Evolutionary conservation across 164 flowering plant genomes (phyloP).

Genomic region (Warburgia ugandensis): DNA sequence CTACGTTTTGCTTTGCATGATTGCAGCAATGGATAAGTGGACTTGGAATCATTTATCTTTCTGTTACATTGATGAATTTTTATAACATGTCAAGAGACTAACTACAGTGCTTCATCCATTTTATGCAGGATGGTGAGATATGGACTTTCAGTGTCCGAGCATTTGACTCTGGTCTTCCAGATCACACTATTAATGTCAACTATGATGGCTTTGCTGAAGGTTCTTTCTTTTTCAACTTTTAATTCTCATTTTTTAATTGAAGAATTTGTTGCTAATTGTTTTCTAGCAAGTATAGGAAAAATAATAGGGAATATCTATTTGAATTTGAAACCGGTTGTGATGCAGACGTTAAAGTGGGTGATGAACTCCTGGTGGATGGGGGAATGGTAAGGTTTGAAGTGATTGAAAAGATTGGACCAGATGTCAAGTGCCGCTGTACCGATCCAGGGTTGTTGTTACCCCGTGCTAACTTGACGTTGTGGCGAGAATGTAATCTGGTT

Average conservation of each 20-base stretch:
- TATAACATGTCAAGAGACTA: background rate
- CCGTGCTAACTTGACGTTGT: conserved; percentile 88
- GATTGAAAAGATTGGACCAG: conserved; percentile 94
- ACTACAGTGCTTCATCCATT: background rate
- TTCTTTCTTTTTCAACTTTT: conserved; percentile 11
- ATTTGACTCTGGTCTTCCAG: conserved; percentile 67
- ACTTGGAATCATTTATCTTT: too few relatives aligned
- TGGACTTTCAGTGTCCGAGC: conserved; percentile 95
- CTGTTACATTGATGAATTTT: too few relatives aligned
- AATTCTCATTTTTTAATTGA: background rate
- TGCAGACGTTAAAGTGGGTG: conserved; percentile 84
- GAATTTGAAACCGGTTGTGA: conserved; percentile 11
- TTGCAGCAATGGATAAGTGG: too few relatives aligned
- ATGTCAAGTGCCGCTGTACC: conserved; percentile 84
- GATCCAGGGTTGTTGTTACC: conserved; percentile 95
- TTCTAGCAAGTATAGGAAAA: background rate
- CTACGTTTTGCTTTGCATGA: too few relatives aligned
- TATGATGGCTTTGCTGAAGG: conserved; percentile 99
- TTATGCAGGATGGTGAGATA: conserved; percentile 82
- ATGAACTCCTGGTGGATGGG: conserved; percentile 95
- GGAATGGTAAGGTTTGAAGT: conserved; percentile 99
- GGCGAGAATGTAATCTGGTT: conserved; percentile 86
- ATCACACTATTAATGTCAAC: conserved; percentile 76
- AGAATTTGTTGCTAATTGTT: background rate
- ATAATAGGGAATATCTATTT: background rate